Evolutionary conservation across 2,329 filamentous ascomycete species (phyloP).

Genomic region (Ophiostoma sp.): DNA sequence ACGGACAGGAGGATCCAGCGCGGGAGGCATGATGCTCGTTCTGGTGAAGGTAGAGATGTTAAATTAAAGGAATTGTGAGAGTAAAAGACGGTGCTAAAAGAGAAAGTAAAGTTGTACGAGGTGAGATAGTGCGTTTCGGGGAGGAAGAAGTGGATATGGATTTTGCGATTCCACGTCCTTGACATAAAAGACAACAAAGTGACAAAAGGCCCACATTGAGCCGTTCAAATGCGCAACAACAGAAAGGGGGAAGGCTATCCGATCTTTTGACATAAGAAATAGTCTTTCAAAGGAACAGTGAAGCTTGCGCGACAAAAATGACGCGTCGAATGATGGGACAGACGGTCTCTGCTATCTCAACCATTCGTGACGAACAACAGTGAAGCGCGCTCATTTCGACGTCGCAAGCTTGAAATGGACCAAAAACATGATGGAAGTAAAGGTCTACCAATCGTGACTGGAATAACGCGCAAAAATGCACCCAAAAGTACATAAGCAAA

Average conservation of each 20-base stretch:
- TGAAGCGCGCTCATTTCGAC: background rate
- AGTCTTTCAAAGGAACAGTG: background rate
- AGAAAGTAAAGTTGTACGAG: background rate
- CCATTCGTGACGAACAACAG: background rate
- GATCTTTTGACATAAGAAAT: background rate
- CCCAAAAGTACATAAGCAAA: background rate
- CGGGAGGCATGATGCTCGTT: slow-evolving; percentile 10
- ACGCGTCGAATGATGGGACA: background rate
- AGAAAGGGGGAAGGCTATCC: background rate
- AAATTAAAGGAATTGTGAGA: background rate
- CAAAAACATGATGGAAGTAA: background rate
- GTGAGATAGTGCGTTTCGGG: background rate
- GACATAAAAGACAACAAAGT: background rate
- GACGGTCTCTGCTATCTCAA: background rate
- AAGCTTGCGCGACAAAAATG: background rate
- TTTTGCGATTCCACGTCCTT: background rate
- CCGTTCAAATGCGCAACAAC: background rate
- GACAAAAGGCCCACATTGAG: background rate
- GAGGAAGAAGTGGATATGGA: background rate
- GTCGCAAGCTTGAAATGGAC: background rate
- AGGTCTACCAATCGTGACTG: background rate
- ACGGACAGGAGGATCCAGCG: background rate
- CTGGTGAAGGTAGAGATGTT: background rate
- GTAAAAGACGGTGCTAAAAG: background rate
- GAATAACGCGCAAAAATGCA: background rate